Evolutionary conservation across 106 monocot genomes (phyloP).

Genomic region (Triglochin maritima): DNA sequence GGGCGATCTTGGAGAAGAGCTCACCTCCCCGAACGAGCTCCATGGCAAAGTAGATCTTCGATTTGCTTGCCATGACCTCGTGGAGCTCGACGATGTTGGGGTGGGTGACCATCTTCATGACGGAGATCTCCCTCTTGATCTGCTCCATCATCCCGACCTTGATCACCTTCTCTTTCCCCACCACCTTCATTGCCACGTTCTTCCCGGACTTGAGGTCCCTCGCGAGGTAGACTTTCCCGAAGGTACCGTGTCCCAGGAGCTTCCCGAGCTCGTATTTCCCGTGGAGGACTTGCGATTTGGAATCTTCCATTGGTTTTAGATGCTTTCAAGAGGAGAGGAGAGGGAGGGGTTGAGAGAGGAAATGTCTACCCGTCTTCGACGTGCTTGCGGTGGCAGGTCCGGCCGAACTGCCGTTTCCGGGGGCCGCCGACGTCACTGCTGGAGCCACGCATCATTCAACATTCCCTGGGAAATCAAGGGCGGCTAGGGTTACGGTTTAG

Average conservation of each 20-base stretch:
- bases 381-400: constrained; percentile 61
- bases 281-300: constrained; percentile 18
- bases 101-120: constrained; percentile 67
- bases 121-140: constrained; percentile 64
- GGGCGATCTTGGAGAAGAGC: constrained; percentile 21
- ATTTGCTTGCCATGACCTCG: constrained; percentile 27
- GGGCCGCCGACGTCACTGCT: constrained; percentile 19
- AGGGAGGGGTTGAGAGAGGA: neutral
- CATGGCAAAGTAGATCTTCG: constrained; percentile 30
- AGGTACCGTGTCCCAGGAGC: constrained; percentile 48
- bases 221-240: constrained; percentile 49
- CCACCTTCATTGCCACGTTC: constrained; percentile 54
- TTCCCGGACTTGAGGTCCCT: constrained; percentile 21
- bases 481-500: neutral
- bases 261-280: constrained; percentile 68
- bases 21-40: constrained; percentile 27
- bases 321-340: neutral
- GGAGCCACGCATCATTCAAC: constrained; percentile 24
- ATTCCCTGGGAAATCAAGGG: constrained; percentile 11
- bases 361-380: constrained; percentile 35
- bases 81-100: constrained; percentile 65
- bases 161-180: constrained; percentile 52
- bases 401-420: constrained; percentile 21
- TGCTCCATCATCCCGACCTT: constrained; percentile 51
- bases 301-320: constrained; percentile 1